These are phyloP conservation scores for Ballota nigra DNA, from an alignment of 257 asterid species.

Conservation along the genomic window DNA sequence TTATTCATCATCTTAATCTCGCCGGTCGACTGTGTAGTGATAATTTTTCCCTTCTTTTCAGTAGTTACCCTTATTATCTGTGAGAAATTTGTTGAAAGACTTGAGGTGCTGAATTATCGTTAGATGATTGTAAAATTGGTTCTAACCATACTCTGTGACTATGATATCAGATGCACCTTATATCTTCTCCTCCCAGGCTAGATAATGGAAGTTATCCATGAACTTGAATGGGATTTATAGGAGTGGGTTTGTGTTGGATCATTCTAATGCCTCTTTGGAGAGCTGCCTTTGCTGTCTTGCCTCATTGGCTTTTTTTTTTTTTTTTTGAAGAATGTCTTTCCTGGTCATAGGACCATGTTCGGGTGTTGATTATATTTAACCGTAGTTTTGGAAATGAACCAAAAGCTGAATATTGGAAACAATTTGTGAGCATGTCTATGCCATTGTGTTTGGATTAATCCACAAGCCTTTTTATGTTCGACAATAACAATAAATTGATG, in stretches of 20 bases:
- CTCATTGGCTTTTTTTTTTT: neutral
- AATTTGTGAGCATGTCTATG: neutral
- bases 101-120: neutral
- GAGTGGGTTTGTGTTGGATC: neutral
- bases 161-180: too few species aligned
- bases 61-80: neutral
- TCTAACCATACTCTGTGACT: neutral
- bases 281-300: neutral
- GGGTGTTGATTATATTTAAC: neutral
- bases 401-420: neutral
- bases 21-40: neutral
- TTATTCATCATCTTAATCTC: neutral
- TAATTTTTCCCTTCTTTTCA: neutral
- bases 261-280: neutral
- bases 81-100: neutral
- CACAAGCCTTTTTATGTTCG: neutral
- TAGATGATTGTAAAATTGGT: neutral
- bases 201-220: neutral
- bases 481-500: neutral
- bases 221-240: neutral
- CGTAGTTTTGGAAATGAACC: neutral
- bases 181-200: neutral
- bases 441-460: neutral
- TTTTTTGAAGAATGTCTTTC: neutral
- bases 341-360: neutral